Evolutionary conservation across 2,329 filamentous ascomycete species (phyloP).

Genomic region (Ophiobolus disseminans): DNA sequence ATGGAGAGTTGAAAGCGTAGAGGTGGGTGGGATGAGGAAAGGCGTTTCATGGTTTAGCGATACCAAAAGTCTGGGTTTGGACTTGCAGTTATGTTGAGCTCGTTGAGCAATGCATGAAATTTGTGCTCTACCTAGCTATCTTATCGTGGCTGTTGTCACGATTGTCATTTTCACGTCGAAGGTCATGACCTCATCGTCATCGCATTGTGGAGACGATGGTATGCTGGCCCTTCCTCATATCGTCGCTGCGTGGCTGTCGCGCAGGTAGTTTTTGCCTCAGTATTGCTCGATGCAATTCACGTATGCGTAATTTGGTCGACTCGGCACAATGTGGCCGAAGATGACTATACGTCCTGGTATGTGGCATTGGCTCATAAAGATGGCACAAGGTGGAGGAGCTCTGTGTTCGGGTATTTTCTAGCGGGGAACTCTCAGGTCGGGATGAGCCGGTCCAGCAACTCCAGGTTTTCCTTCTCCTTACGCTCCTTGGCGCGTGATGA

Average conservation of each 20-base stretch:
- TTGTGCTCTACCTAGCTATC: not conserved
- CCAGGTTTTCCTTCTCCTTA: slow-evolving; percentile 30
- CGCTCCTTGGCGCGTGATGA: slow-evolving; percentile 5
- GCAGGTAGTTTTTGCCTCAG: too few species aligned
- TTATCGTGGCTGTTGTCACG: not conserved
- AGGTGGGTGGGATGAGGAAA: not conserved
- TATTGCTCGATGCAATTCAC: too few species aligned
- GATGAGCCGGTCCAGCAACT: slow-evolving; percentile 34
- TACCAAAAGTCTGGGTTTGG: slow-evolving; percentile 28
- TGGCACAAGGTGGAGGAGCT: not conserved
- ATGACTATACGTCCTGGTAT: too few species aligned
- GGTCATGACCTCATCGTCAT: too few species aligned
- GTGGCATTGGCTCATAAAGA: not conserved
- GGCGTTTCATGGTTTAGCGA: slow-evolving; percentile 21
- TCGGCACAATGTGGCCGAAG: too few species aligned
- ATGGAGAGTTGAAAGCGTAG: slow-evolving; percentile 37
- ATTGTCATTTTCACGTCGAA: too few species aligned
- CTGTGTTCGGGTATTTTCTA: not conserved
- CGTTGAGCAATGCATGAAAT: slow-evolving; percentile 5
- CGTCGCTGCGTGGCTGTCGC: too few species aligned
- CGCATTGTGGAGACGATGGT: too few species aligned
- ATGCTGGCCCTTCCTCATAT: too few species aligned
- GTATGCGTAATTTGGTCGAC: too few species aligned
- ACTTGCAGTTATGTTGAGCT: slow-evolving; percentile 22
- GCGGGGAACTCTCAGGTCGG: slow-evolving; percentile 20